Base-by-base conservation (phyloP, 768 basidiomycete species). In the Phaeolepiota aurea region DNA sequence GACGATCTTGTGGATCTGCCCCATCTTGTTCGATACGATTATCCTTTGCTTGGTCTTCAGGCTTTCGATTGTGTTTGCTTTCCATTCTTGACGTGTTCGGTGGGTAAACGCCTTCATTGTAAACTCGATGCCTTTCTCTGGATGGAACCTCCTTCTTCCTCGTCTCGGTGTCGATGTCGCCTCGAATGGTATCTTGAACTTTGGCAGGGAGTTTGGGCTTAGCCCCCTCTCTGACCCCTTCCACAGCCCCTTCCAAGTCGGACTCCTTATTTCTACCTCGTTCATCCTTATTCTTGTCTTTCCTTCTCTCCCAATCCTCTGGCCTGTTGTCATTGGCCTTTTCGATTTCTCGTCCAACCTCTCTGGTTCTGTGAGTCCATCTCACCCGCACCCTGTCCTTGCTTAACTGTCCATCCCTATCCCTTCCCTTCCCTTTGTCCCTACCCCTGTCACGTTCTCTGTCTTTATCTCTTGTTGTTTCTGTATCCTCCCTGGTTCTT, bases 401-500 rank as follows among this genome's bases (percentile, higher is more conserved):
- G 13, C 43, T 44, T 36, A 4, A 18, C 15, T 13, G 11, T 16
- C 45, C 35, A 42, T 44, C 41, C 18, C 38, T 28, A 48, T 44
- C 38, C 51, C 48, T 44, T 45, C 61, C 57, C 51, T 54, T 62
- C 46, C 59, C 56, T 47, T 40, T 63, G 31, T 58, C 58, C 32
- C 42, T 53, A 48, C 53, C 46, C 41, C 37, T 47, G 45, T 20
- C 45, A 32, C 19, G 48, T 47, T 4, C 38, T 32, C 42, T 38
- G 25, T 34, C 25, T 38, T 16, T 47, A 10, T 16, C 35, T 33
- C 25, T 48, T 37, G n/a, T 20, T 40, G 5, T 44, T 37, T 39
- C 20, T 37, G 28, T 38, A 40, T 25, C 25, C n/a, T 9, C 34
- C 43, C 31, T 45, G 19, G 15, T 44, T 25, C 31, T 7, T 35